Evolutionary conservation across 495 filamentous ascomycete species (phyloP), one percentile per base, ranked within the genome.

Genomic region (Penicillium angulare): DNA sequence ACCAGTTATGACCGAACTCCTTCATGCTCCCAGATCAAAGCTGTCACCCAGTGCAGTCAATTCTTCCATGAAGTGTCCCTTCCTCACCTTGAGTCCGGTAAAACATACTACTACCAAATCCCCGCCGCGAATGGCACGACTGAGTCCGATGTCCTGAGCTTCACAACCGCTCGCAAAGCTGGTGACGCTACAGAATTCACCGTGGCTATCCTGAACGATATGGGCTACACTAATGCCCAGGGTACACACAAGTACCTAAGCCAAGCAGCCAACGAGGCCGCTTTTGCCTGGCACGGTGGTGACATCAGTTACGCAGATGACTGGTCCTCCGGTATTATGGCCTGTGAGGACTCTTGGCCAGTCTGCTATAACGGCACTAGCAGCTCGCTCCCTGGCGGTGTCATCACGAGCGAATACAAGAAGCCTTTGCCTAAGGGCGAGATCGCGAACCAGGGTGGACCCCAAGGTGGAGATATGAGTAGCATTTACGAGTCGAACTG

Each of bases 321-420:
- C 45, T 75, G 73, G 71, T 78, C 71, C 35, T 73, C 70, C 16
- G 77, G 76, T 10, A 74, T 79, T 36, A 60, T 80, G 21, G 71
- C 77, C 22, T 80, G 77, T 49, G 67, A 56, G 35, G 51, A 63
- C 41, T 61, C 68, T 55, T 80, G 77, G 76, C 71, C 74, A 3
- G 72, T 80, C 7, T 80, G 77, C 66, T 80, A 79, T 53, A 79
- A 79, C 50, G 77, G 77, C 27, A 70, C 74, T 7, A 66, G 59
- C 31, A 73, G 58, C 31, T 36, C 52, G 43, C 61, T 78, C 7
- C 74, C 73, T 9, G 66, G 64, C 8, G 65, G 61, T 6, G 44
- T 48, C 39, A 47, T 71, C 31, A 61, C 73, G 0, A 52, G 63
- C 0, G 65, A 68, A 16, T 78, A 78, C 56, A 57, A 68, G 42